Percentiles rank a stretch among this genome's conserved stretches.
Conservation (phyloP, 2,329 filamentous ascomycete genomes). For the Botryotinia calthae region DNA sequence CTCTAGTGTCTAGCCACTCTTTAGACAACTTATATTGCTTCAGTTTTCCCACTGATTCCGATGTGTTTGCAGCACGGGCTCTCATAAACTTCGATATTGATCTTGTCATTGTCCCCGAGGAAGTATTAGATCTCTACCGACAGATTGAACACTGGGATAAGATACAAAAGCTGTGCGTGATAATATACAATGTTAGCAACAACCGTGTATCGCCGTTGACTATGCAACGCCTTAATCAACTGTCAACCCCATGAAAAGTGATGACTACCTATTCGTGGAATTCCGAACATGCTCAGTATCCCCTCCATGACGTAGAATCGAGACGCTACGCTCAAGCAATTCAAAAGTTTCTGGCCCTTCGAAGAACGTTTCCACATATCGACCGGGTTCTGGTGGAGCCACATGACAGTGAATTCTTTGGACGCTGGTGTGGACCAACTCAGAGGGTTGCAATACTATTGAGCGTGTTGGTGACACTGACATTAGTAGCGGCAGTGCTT, state of each 20-base stretch:
- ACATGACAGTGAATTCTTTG: no score
- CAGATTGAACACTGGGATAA: neutral
- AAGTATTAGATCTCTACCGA: neutral
- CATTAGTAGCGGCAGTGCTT: no score
- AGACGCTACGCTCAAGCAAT: neutral
- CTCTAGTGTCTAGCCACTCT: neutral
- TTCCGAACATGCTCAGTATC: neutral
- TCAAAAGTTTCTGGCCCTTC: no score
- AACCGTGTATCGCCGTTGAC: no score
- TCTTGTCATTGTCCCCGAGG: neutral
- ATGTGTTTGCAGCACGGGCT: neutral
- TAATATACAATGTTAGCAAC: no score
- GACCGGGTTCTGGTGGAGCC: no score
- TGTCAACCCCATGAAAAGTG: neutral
- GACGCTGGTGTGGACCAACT: neutral
- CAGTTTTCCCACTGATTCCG: neutral
- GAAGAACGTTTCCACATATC: no score
- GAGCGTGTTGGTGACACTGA: neutral
- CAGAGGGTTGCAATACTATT: neutral
- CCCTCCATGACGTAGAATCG: no score
- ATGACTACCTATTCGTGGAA: neutral
- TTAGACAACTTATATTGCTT: neutral
- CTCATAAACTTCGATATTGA: conserved; percentile 2
- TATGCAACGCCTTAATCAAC: neutral
- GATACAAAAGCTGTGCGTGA: neutral